Evolutionary conservation across 805 yeast genomes (phyloP), one percentile per base, ranked within the genome.

Genomic region (Lachancea sp.): DNA sequence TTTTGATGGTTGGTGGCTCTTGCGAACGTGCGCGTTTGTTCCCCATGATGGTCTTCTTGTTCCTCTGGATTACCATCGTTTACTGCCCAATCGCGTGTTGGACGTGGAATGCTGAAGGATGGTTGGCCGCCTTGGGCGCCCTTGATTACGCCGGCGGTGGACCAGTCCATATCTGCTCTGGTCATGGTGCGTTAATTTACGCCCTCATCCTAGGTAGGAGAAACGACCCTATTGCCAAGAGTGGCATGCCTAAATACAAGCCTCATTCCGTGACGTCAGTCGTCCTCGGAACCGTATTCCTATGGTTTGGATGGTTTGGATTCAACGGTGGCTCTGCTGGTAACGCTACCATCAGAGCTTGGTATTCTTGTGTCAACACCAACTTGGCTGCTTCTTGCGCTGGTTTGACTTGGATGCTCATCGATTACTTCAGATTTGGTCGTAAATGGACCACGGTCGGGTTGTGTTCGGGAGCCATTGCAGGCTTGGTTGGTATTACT

Each of bases 261-360:
- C 97, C 98, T 29, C 97, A 90, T 63, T 83, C 92, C 17, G 95
- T 90, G 28, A 76, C 95, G 7, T 77, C 88, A 34, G 86, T 88
- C 43, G 96, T 89, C 13, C 67, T 92, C 43, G 98, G 98, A 41
- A 88, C 97, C 16, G 82, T 86, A 9, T 84, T 92, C 70, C 75
- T 92, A 53, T 90, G 97, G 96, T 88, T 92, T 56, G 98, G 97
- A 26, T 92, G 98, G 98, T 88, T 88, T 58, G 97, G 96, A 29
- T 92, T 92, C 78, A 92, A 92, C 74, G 97, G 96, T 65, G 97
- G 97, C 55, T 87, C 96, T 35, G 84, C 97, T 37, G 97, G 96
- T 64, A 83, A 87, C 60, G 85, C 96, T 26, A 68, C 90, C 47
- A 79, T 92, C 61, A 82, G 97, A 68, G 89, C 96, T 43, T 86